phyloP scores from a whole-genome alignment of 2,329 filamentous ascomycete genomes.

The Fusarium sp. region DNA sequence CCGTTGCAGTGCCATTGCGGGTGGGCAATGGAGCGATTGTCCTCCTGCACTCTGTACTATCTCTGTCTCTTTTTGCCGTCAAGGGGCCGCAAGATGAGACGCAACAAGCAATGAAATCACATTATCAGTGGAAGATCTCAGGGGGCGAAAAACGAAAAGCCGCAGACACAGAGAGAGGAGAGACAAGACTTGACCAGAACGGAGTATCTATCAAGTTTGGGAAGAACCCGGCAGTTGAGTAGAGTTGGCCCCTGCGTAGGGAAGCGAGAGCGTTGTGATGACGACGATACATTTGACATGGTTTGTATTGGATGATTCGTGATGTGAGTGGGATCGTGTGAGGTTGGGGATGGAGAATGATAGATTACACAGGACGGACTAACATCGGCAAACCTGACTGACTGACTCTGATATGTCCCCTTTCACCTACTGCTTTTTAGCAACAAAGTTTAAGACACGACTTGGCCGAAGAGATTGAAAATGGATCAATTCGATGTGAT shows the following conservation, averaged over 20 bases:
- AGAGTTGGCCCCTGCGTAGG: slow-evolving; percentile 18
- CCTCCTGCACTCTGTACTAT: slow-evolving; percentile 1
- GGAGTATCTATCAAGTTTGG: slow-evolving; percentile 5
- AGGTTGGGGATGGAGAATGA: neutral
- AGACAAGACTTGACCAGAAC: neutral
- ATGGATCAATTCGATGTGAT: neutral
- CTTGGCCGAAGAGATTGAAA: slow-evolving; percentile 14
- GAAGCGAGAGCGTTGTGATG: slow-evolving; percentile 12
- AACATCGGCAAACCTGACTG: slow-evolving; percentile 7
- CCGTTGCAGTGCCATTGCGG: slow-evolving; percentile 34
- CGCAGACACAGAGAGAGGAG: neutral
- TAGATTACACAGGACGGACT: slow-evolving; percentile 6
- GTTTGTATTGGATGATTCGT: slow-evolving; percentile 7
- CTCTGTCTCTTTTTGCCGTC: slow-evolving; percentile 30
- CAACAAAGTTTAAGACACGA: slow-evolving; percentile 4
- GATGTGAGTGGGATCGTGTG: slow-evolving; percentile 7
- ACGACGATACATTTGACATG: slow-evolving; percentile 9
- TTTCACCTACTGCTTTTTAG: neutral
- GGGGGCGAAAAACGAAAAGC: slow-evolving; percentile 3
- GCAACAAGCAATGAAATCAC: slow-evolving; percentile 4
- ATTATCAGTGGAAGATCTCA: slow-evolving; percentile 22
- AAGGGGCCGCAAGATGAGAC: slow-evolving; percentile 17
- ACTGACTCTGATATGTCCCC: neutral
- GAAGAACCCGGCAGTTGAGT: slow-evolving; percentile 22
- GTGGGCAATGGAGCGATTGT: slow-evolving; percentile 33